Conservation (phyloP, 2,329 filamentous ascomycete genomes). For the Penicillium sp. region DNA sequence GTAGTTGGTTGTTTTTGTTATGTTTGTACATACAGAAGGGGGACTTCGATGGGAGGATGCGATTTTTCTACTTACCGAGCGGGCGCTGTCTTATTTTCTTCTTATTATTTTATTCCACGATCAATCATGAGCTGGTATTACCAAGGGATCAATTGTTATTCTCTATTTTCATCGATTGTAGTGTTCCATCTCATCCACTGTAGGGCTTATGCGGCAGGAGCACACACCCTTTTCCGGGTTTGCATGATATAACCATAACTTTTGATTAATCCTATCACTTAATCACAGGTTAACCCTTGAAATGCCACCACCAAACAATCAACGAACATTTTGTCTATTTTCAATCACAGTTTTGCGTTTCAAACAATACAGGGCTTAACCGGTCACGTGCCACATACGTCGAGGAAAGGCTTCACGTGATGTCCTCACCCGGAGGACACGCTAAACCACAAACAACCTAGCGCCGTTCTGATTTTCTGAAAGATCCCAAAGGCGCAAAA, state of each 20-base stretch:
- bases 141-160: neutral
- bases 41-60: slow-evolving; percentile 5
- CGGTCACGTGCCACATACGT: slow-evolving; percentile 32
- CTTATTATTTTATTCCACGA: neutral
- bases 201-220: neutral
- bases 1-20: slow-evolving; percentile 15
- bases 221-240: neutral
- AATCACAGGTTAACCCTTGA: no score
- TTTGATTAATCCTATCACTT: neutral
- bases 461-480: slow-evolving; percentile 41
- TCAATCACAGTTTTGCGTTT: neutral
- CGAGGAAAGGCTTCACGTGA: slow-evolving; percentile 22
- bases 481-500: slow-evolving; percentile 41
- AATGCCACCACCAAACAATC: neutral
- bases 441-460: slow-evolving; percentile 31
- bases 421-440: slow-evolving; percentile 19
- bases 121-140: neutral
- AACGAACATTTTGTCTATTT: neutral
- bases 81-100: slow-evolving; percentile 11
- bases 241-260: neutral
- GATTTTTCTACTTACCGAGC: slow-evolving; percentile 8
- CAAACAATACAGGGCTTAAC: slow-evolving; percentile 22
- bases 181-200: neutral
- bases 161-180: neutral
- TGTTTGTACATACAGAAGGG: slow-evolving; percentile 17